Conservation (phyloP, 2,329 filamentous ascomycete genomes). For the Ploettnerulaceae sp. region DNA sequence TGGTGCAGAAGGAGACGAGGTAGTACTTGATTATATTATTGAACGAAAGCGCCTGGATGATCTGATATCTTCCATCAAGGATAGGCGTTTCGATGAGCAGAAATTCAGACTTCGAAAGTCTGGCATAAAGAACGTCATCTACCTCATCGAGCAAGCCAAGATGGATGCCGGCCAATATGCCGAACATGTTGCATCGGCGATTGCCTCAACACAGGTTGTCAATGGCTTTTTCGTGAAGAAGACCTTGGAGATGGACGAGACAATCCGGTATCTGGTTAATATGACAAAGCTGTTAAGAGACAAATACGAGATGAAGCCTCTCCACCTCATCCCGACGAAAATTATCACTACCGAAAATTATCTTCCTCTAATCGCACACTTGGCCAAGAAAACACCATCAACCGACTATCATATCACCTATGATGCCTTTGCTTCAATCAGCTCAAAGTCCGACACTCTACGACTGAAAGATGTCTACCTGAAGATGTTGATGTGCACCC, state of each 20-base stretch:
- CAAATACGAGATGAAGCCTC: conserved; percentile 54
- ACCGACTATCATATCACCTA: conserved; percentile 61
- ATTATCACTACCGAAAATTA: conserved; percentile 62
- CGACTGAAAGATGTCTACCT: conserved; percentile 71
- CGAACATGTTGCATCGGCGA: conserved; percentile 65
- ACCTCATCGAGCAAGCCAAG: conserved; percentile 69
- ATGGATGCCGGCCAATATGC: conserved; percentile 55
- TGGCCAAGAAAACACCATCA: conserved; percentile 48
- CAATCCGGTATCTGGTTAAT: conserved; percentile 66
- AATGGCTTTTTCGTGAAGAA: conserved; percentile 76
- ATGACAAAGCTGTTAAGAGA: conserved; percentile 66
- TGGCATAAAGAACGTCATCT: conserved; percentile 71
- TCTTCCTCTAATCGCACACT: conserved; percentile 54
- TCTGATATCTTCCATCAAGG: conserved; percentile 73
- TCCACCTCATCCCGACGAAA: conserved; percentile 62
- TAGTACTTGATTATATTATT: conserved; percentile 75
- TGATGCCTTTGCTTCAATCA: conserved; percentile 63
- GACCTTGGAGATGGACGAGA: conserved; percentile 71
- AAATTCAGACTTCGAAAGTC: conserved; percentile 73
- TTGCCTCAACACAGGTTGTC: conserved; percentile 72
- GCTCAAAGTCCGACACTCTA: conserved; percentile 69
- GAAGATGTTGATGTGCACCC: conserved; percentile 82
- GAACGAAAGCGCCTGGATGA: conserved; percentile 80
- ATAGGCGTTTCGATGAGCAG: conserved; percentile 78
- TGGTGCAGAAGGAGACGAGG: conserved; percentile 60